These are phyloP conservation scores for Arthrinium puccinioides DNA, from an alignment of 2,329 filamentous ascomycete species.

Conservation along the genomic window DNA sequence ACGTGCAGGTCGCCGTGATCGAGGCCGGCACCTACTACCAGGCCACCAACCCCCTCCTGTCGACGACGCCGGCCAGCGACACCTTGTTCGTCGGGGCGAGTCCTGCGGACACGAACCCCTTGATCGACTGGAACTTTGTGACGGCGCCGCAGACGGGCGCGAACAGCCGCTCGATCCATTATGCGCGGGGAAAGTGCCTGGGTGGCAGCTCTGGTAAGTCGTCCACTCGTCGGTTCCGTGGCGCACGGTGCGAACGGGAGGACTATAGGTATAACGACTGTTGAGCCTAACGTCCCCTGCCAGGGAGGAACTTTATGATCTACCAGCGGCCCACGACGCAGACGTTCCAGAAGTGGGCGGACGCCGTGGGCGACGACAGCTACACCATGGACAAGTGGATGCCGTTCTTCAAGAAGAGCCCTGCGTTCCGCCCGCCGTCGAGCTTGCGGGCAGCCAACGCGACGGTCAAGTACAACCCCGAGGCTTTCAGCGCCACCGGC, in stretches of 20 bases:
- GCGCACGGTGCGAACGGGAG: neutral
- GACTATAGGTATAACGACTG: neutral
- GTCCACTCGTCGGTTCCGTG: neutral
- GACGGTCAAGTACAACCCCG: constrained; percentile 17
- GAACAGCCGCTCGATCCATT: constrained; percentile 12
- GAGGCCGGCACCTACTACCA: constrained; percentile 30
- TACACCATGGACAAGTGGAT: constrained; percentile 12
- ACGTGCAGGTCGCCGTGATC: constrained; percentile 24
- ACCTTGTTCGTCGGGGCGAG: constrained; percentile 8
- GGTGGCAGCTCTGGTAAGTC: constrained; percentile 13
- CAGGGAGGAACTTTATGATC: constrained; percentile 22
- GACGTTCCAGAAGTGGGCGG: constrained; percentile 17
- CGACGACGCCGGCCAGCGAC: constrained; percentile 9
- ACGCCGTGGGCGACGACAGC: constrained; percentile 14
- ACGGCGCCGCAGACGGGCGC: constrained; percentile 13
- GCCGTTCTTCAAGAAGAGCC: constrained; percentile 18
- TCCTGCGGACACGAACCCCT: constrained; percentile 3
- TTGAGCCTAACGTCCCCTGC: neutral
- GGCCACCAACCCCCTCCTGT: constrained; percentile 11
- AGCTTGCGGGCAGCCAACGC: constrained; percentile 17
- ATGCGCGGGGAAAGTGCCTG: constrained; percentile 22
- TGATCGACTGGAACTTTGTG: constrained; percentile 17
- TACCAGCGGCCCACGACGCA: constrained; percentile 17
- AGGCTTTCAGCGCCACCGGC: constrained; percentile 20
- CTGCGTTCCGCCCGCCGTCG: constrained; percentile 13